Conservation (phyloP, 202 grass and related monocot species). For the Panicum virgatum region DNA sequence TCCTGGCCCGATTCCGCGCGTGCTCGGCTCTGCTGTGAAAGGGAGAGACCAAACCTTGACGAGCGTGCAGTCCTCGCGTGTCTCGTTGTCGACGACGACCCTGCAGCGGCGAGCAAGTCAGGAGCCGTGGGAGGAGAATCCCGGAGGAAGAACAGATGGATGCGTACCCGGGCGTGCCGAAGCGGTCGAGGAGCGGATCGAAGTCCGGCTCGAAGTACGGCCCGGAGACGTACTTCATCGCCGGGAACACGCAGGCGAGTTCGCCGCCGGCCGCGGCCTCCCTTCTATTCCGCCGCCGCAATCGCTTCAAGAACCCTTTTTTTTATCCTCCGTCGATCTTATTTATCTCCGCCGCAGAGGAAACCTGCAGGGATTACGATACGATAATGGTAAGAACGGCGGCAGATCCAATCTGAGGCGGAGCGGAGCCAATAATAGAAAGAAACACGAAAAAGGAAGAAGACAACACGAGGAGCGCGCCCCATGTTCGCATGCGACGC, state of each 20-base stretch:
- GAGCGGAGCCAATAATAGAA: background rate
- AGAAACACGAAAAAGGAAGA: background rate
- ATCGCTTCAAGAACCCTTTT: background rate
- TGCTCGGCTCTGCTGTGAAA: no score
- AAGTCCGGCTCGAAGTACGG: constrained; percentile 89
- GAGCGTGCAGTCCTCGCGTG: constrained; percentile 73
- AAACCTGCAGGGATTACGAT: constrained; percentile 25
- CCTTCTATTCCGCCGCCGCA: background rate
- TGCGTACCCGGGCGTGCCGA: constrained; percentile 52
- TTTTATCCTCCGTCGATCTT: background rate
- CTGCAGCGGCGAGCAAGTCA: constrained; percentile 33
- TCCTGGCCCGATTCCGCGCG: background rate
- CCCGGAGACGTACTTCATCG: constrained; percentile 59
- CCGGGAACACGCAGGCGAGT: background rate
- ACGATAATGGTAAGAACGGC: background rate
- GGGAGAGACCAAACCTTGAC: constrained; percentile 41
- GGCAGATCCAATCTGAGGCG: constrained; percentile 43
- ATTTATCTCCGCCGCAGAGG: background rate
- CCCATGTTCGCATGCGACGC: constrained; percentile 40
- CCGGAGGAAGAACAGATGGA: background rate
- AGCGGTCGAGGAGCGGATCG: constrained; percentile 57
- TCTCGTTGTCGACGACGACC: constrained; percentile 80
- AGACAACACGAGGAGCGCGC: constrained; percentile 26
- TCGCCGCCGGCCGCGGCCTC: background rate
- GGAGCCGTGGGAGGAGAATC: background rate